Base-by-base conservation (phyloP, 805 yeast genomes). In the Kuraishia floccosa region DNA sequence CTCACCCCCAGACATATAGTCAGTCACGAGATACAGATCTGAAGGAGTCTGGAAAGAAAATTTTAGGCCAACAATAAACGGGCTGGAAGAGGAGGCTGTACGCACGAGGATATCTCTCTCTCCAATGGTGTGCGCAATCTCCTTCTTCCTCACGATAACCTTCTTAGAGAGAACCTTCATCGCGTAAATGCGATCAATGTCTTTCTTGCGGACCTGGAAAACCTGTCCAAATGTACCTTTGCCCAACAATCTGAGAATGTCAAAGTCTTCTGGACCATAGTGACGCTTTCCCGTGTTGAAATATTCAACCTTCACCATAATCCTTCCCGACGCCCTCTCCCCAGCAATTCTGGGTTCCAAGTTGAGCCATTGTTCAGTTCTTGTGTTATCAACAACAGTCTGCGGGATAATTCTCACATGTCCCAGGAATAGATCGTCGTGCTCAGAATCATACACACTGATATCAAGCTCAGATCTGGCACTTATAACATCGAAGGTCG, bases 211-310 rank as follows among this genome's bases (percentile, higher is more conserved):
- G 27, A 91, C 98, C 60, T 91, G 98, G 57, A 80, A 91, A 23
- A 89, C 98, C 60, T 85, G 95, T 20, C 98, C 98, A 63, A 89
- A 89, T 1, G 97, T 91, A 33, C 98, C 98, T 51, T 85, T 86
- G 38, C 98, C 98, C 38, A 89, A 63, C 32, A 89, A 63, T 47
- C 96, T 68, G 44, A 91, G 69, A 12, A 89, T 85, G 52, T 87
- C 95, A 55, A 91, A 91, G 56, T 91, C 97, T 31, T 78, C 79
- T 4, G 98, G 98, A 1, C 96, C 95, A 48, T 79, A 83, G 43
- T 79, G 83, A 44, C 75, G 73, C 52, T 82, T 79, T 30, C 72
- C 62, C 14, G 81, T 74, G 22, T 72, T 60, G 28, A 73, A 73
- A 54, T 77, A 89, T 40, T 74, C 76, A 67, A 87, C 72, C 40